phyloP scores from a whole-genome alignment of 2,329 filamentous ascomycete species.

The Penicillium frequentans region DNA sequence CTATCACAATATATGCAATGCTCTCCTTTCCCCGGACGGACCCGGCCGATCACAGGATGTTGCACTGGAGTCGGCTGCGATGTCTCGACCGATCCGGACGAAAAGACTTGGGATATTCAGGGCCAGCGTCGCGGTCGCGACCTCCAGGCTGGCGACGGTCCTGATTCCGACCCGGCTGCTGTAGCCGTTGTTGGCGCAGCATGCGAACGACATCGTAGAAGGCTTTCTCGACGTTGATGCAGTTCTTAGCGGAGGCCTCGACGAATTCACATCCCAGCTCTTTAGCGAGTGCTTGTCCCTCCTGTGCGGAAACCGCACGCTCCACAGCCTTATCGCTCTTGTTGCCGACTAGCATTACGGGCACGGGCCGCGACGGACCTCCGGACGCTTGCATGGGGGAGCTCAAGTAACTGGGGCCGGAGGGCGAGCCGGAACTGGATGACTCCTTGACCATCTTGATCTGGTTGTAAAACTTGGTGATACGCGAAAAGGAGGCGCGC shows the following conservation, averaged over 20 bases:
- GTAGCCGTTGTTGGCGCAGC: slow-evolving; percentile 77
- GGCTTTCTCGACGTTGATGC: slow-evolving; percentile 96
- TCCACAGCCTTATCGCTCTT: slow-evolving; percentile 97
- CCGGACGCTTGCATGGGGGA: slow-evolving; percentile 51
- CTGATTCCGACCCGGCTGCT: slow-evolving; percentile 36
- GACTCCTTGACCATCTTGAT: slow-evolving; percentile 98
- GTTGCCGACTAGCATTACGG: slow-evolving; percentile 98
- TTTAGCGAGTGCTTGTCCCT: slow-evolving; percentile 86
- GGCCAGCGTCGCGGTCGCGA: slow-evolving; percentile 38
- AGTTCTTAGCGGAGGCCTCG: slow-evolving; percentile 95
- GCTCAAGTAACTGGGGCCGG: slow-evolving; percentile 49
- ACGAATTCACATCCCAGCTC: slow-evolving; percentile 95
- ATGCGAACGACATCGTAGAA: slow-evolving; percentile 97
- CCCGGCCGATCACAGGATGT: slow-evolving; percentile 35
- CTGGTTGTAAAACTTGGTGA: slow-evolving; percentile 94
- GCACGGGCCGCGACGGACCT: slow-evolving; percentile 65
- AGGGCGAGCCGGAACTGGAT: slow-evolving; percentile 54
- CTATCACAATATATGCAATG: neutral
- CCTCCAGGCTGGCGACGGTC: slow-evolving; percentile 38
- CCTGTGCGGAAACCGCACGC: slow-evolving; percentile 93
- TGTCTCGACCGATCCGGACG: slow-evolving; percentile 41
- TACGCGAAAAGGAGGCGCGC: slow-evolving; percentile 88
- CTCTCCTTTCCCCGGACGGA: slow-evolving; percentile 12
- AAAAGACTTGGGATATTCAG: slow-evolving; percentile 41
- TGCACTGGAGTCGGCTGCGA: slow-evolving; percentile 38